phyloP scores from a whole-genome alignment of 768 basidiomycete species.

The Exidia glandulosa region DNA sequence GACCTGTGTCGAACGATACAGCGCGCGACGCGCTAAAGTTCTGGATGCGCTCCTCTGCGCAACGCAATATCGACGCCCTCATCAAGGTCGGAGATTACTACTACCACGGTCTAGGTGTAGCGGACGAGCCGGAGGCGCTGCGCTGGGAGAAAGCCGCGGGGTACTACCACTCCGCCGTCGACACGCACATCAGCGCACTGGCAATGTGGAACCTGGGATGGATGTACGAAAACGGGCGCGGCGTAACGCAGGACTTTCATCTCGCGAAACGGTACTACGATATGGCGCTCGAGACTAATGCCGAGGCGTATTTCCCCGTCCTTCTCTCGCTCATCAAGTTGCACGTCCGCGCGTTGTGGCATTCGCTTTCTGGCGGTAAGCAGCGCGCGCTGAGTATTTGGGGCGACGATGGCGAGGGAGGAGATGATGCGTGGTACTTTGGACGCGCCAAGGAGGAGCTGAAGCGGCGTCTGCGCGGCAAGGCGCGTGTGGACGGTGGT shows the following conservation, averaged over 20 bases:
- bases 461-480: constrained; percentile 36
- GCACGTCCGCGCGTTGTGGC: constrained; percentile 75
- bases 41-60: constrained; percentile 90
- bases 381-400: constrained; percentile 41
- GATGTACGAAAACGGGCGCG: constrained; percentile 98
- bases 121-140: constrained; percentile 45
- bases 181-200: constrained; percentile 83
- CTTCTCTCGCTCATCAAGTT: constrained; percentile 71
- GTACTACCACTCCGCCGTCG: constrained; percentile 90
- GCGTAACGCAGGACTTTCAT: constrained; percentile 90
- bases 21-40: constrained; percentile 78
- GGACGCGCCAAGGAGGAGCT: constrained; percentile 78
- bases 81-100: constrained; percentile 99
- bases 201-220: constrained; percentile 98
- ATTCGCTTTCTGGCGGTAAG: constrained; percentile 51
- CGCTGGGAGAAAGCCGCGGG: constrained; percentile 85
- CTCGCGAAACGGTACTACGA: constrained; percentile 96
- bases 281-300: constrained; percentile 73
- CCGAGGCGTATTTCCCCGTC: constrained; percentile 84
- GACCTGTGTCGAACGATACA: constrained; percentile 60
- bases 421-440: constrained; percentile 68
- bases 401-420: constrained; percentile 25
- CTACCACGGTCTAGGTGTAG: constrained; percentile 77
- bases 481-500: neutral
- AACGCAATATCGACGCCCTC: constrained; percentile 90